These are phyloP conservation scores for Iris pallida DNA, from an alignment of 116 monocot species.

Conservation along the genomic window DNA sequence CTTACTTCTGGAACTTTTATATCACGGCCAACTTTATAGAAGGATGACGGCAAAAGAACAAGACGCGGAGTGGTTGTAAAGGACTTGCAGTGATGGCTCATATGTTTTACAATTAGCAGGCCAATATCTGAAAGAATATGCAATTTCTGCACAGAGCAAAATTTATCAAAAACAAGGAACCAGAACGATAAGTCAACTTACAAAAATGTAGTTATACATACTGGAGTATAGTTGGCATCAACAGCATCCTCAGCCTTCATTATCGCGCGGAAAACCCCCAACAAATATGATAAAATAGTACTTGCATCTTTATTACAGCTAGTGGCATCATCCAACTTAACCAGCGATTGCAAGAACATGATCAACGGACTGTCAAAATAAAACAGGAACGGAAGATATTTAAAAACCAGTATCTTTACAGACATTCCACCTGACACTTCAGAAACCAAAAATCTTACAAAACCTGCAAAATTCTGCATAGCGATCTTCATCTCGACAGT, in stretches of 20 bases:
- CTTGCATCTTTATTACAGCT: conserved; percentile 14
- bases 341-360: conserved; percentile 39
- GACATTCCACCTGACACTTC: too few species aligned
- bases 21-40: conserved; percentile 43
- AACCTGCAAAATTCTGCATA: too few species aligned
- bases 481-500: too few species aligned
- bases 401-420: conserved; percentile 14
- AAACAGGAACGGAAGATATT: conserved; percentile 11
- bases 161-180: conserved; percentile 25
- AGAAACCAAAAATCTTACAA: too few species aligned
- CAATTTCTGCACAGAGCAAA: too few species aligned
- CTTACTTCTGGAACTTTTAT: conserved; percentile 31
- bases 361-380: conserved; percentile 57
- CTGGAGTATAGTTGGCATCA: conserved; percentile 49
- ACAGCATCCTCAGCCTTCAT: conserved; percentile 79
- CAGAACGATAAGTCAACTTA: neutral
- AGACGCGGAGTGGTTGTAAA: too few species aligned
- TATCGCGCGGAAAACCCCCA: conserved; percentile 75
- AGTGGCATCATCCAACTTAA: conserved; percentile 19
- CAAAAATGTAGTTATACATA: conserved; percentile 12
- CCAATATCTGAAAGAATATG: too few species aligned
- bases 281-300: conserved; percentile 30
- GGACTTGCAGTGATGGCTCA: too few species aligned
- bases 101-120: too few species aligned
- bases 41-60: conserved; percentile 78